Base-by-base conservation (phyloP, 352 stramenopile species). In the Phytophthora multivora region DNA sequence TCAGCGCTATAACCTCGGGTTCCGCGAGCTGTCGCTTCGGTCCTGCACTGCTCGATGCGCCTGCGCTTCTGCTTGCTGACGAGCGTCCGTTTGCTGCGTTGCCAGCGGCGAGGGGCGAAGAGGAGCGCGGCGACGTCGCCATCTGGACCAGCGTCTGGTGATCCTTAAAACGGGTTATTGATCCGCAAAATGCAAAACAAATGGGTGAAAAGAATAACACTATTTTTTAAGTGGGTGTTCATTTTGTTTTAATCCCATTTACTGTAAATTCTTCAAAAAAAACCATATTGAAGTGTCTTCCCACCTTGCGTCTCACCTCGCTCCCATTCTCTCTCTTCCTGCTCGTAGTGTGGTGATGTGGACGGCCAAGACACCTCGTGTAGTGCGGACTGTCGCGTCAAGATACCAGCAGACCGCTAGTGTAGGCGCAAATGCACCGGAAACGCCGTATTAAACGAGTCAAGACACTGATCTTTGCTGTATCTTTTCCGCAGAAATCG, bases 1-100 rank as follows among this genome's bases (percentile, higher is more conserved):
- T 86, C 49, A 91, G 75, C 19, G 79, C 80, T 13, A 76, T 77
- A 25, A 88, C 83, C 61, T 91, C 80, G 1, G 75, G 80, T 35
- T 91, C 83, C 2, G 75, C 33, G 7, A 69, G 55, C 12, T 64
- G 54, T n/a, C 51, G 57, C 54, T 77, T 75, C 19, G 39, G 11
- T 10, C 26, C 18, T 5, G 25, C 19, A 8, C n/a, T 6, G 21
- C 7, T 51, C 18, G 38, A 51, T 39, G 47, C 25, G 23, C 36
- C 54, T 31, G 35, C 15, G 33, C 16, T 41, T 59, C 48, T 63
- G 26, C 18, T 60, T 35, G 36, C 43, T 56, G 59, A 57, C 9
- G 40, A 18, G 8, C 40, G 56, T 21, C 28, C 51, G 36, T 43
- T 50, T 25, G 26, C 26, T 18, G 50, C 18, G 23, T 41, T 59